Base-by-base conservation (phyloP, 352 stramenopile genomes). In the Thalassiosira pacifica region DNA sequence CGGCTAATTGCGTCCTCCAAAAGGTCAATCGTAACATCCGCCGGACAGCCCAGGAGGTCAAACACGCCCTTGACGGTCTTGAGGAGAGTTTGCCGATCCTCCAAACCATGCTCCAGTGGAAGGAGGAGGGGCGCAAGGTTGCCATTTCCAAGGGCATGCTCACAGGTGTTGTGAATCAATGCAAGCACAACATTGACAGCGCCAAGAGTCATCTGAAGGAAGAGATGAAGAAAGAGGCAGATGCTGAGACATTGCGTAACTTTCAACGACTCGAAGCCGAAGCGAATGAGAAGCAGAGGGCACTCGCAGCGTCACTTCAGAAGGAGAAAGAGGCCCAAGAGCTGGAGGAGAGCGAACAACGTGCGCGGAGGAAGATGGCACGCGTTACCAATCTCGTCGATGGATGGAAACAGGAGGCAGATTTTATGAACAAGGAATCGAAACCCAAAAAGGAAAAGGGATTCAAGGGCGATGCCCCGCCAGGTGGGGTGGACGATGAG, bases 11-110 rank as follows among this genome's bases (percentile, higher is more conserved):
- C 76, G 86, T 95, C 22, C 72, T 95, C 69, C 86, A 93, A 65
- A 95, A 94, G 73, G 77, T 91, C 4, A 92, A 88, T 22, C 60
- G 90, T 70, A 92, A 92, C 55, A 93, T 94, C 65, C 90, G 86
- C 22, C 68, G 92, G 60, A 94, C 88, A 32, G 87, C 89, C 3
- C 60, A 93, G 52, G 92, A 95, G 78, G 88, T 95, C 9, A 82
- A 94, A 73, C 81, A 92, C 48, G 90, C 92, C 5, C 67, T 94
- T 5, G 82, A 91, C 70, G 85, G 90, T 24, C 83, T 95, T 19
- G 78, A 93, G 68, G 81, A 94, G 53, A 93, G 89, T 83, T 61
- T 94, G 29, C 81, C 76, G 18, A 91, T 90, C 63, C 87, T 95
- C 29, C 76, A 94, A 82, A 79, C 81, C 8, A 91, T 95, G 61